These are phyloP conservation scores for Boletus rex-veris DNA, from an alignment of 768 basidiomycete species.

Conservation along the genomic window DNA sequence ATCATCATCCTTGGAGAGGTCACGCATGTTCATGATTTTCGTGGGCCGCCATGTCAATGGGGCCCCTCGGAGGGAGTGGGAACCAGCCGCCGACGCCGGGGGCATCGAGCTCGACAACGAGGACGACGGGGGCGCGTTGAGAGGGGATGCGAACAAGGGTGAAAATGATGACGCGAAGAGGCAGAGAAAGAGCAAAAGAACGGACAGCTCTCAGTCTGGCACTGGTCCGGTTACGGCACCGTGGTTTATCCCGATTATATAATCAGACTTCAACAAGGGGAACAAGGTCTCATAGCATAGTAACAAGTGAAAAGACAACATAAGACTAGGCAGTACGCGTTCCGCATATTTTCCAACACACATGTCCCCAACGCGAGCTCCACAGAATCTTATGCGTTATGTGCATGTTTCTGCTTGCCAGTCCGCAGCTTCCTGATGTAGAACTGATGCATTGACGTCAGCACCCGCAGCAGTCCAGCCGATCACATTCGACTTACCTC, in stretches of 20 bases:
- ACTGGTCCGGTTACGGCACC: conserved; percentile 33
- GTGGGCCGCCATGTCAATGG: conserved; percentile 69
- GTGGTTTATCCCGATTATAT: conserved; percentile 19
- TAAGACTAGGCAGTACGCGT: neutral
- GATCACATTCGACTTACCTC: conserved; percentile 54
- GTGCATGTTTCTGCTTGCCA: conserved; percentile 93
- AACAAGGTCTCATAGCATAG: too few relatives aligned
- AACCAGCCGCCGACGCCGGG: conserved; percentile 25
- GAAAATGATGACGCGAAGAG: conserved; percentile 33
- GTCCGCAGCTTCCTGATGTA: conserved; percentile 91
- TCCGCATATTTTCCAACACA: too few relatives aligned
- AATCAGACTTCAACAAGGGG: conserved; percentile 12
- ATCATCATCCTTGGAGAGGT: conserved; percentile 88
- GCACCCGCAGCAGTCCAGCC: conserved; percentile 1
- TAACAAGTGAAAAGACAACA: neutral
- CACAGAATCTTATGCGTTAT: conserved; percentile 35
- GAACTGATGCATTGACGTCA: conserved; percentile 55
- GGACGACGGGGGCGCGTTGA: conserved; percentile 23
- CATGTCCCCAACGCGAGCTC: neutral
- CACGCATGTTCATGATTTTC: conserved; percentile 87
- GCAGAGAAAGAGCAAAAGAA: conserved; percentile 27
- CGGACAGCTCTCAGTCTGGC: conserved; percentile 10
- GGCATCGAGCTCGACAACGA: conserved; percentile 32
- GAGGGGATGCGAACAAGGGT: conserved; percentile 7
- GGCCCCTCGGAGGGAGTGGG: conserved; percentile 21